Base-by-base conservation (phyloP, 208 protist species). In the Trypanosoma platydactyli region DNA sequence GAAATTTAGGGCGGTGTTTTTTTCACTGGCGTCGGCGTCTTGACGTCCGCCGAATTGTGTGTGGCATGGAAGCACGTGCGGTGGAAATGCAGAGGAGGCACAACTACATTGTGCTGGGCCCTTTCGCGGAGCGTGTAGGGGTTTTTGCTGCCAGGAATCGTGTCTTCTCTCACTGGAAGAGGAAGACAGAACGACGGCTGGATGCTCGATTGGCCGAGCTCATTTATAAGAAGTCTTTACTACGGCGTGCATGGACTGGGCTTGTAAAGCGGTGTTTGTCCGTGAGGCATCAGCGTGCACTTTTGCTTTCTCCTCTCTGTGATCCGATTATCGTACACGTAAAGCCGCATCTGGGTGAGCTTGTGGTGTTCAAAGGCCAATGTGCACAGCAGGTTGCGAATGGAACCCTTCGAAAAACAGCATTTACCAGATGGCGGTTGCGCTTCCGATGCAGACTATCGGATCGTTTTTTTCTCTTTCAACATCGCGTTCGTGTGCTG, bases 201-300 rank as follows among this genome's bases (percentile, higher is more conserved):
- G 76, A 80, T 64, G 29, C 38, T 12, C 69, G 62, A 35, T 61
- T 88, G 0, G 83, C 83, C 4, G 77, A 29, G 35, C 79, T 68
- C 56, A 62, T 71, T 35, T 50, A 22, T 33, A 46, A 13, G 4
- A 68, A 74, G 25, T 62, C 38, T 7, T 45, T 79, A 57, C 59
- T 73, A 15, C 61, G 51, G 12, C 61, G 44, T 25, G 72, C 75
- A 44, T 78, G 62, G 59, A 58, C 24, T 2, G 38, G 44, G 42
- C 56, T 68, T 9, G 5, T 65, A 12, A 5, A 33, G 25, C 51
- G 51, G 12, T 75, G 66, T 57, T 62, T 15, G 15, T 41, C 1
- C 50, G 66, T 44, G 3, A 20, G 71, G 64, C 12, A 62, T 77
- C 38, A 55, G 41, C 24, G 53, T 60, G 35, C 54, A 57, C 13